Conservation (phyloP, 2,329 filamentous ascomycete genomes). For the Cadophora sp. region DNA sequence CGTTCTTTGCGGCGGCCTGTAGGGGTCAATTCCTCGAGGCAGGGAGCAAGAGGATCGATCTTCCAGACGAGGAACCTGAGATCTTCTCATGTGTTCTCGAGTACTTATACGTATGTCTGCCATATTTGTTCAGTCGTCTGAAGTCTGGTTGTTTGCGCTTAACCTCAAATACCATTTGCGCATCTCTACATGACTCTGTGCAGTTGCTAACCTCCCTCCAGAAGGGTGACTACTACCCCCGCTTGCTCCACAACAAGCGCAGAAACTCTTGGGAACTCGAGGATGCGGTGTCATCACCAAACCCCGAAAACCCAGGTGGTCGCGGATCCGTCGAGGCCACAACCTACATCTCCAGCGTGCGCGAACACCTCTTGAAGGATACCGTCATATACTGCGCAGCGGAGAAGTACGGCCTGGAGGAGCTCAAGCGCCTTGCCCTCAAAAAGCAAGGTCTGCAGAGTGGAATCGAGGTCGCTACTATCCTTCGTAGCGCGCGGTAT, state of each 20-base stretch:
- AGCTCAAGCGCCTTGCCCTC: constrained; percentile 88
- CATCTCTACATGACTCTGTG: not conserved
- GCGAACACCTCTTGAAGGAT: constrained; percentile 83
- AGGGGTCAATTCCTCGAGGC: constrained; percentile 75
- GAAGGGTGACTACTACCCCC: constrained; percentile 66
- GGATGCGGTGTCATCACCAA: constrained; percentile 65
- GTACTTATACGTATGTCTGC: constrained; percentile 73
- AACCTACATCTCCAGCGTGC: constrained; percentile 77
- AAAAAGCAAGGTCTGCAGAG: constrained; percentile 91
- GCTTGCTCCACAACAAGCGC: constrained; percentile 85
- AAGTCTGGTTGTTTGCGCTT: not conserved
- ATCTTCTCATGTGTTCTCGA: constrained; percentile 93
- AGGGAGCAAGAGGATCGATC: constrained; percentile 80
- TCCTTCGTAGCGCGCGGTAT: constrained; percentile 91
- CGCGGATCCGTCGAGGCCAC: constrained; percentile 74
- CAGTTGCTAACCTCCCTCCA: constrained; percentile 25
- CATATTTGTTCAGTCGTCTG: not conserved
- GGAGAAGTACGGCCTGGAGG: constrained; percentile 88
- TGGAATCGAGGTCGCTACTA: constrained; percentile 89
- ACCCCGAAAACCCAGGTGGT: constrained; percentile 61
- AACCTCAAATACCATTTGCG: too few relatives aligned
- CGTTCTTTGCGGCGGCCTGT: constrained; percentile 79
- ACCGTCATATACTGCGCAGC: constrained; percentile 95
- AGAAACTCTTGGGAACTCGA: constrained; percentile 91
- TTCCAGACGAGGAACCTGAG: constrained; percentile 81